Evolutionary conservation across 1,284 basidiomycete genomes (phyloP).

Genomic region (Rhodofomes roseus): DNA sequence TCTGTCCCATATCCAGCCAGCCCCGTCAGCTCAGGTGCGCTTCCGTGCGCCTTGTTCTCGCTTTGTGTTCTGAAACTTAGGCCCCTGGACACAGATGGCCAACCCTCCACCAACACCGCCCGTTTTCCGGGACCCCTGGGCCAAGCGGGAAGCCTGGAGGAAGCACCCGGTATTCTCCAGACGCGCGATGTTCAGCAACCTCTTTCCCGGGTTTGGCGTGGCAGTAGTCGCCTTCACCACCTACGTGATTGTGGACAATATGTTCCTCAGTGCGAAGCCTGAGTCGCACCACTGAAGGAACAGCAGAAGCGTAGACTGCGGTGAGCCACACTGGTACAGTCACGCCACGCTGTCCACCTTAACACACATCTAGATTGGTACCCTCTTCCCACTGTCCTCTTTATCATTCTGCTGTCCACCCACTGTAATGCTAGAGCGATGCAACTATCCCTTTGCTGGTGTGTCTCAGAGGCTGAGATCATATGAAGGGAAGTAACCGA

Average conservation of each 20-base stretch:
- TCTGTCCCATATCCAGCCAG: constrained; percentile 3
- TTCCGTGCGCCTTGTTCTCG: background rate
- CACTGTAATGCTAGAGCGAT: background rate
- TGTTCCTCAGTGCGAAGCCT: constrained; percentile 32
- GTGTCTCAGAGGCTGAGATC: background rate
- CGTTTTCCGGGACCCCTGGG: constrained; percentile 91
- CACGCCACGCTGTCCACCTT: background rate
- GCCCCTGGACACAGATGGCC: constrained; percentile 38
- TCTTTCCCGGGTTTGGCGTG: constrained; percentile 92
- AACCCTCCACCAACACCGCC: constrained; percentile 41
- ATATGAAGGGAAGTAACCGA: no score
- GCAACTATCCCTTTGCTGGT: background rate
- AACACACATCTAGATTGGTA: background rate
- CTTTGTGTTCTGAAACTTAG: background rate
- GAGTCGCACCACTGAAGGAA: background rate
- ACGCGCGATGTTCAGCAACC: constrained; percentile 78
- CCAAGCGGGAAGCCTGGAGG: constrained; percentile 91
- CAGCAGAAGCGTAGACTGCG: background rate
- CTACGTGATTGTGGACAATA: constrained; percentile 84
- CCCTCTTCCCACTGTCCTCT: background rate
- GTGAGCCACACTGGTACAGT: background rate
- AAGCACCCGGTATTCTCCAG: constrained; percentile 85
- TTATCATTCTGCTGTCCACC: background rate
- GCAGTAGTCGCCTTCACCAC: constrained; percentile 87
- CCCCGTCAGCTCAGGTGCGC: background rate